Evolutionary conservation across 306 rosid species (phyloP).

Genomic region (Pyrus communis): DNA sequence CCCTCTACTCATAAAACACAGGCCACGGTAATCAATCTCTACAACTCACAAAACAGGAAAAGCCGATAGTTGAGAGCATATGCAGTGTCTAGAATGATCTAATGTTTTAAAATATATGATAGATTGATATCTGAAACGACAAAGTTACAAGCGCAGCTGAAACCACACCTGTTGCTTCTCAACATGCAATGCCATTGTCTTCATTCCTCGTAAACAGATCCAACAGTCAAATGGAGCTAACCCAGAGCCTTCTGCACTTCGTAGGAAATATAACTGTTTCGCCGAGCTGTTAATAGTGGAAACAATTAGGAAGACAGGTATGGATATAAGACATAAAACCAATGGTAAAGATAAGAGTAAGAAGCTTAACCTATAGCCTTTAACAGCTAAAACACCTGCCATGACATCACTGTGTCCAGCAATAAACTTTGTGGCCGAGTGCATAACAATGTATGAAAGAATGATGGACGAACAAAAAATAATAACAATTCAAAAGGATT

Average conservation of each 20-base stretch:
- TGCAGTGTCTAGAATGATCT: neutral
- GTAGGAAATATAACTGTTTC: conserved; percentile 75
- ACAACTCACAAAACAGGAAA: neutral
- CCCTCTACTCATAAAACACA: neutral
- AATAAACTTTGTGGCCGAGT: conserved; percentile 92
- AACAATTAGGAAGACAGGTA: conserved; percentile 1
- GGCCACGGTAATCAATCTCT: neutral
- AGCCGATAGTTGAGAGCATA: neutral
- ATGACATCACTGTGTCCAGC: conserved; percentile 83
- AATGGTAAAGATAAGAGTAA: conserved; percentile 7
- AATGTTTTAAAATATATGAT: neutral
- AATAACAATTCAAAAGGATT: neutral
- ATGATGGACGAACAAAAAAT: conserved; percentile 11
- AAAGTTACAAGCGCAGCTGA: neutral
- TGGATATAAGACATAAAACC: neutral
- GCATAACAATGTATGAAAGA: conserved; percentile 74
- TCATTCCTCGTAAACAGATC: conserved; percentile 79
- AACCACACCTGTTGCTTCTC: conserved; percentile 87
- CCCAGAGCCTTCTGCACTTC: conserved; percentile 88
- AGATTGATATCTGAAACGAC: neutral
- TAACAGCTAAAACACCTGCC: conserved; percentile 94
- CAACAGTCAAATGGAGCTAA: conserved; percentile 92
- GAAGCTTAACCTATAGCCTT: conserved; percentile 59
- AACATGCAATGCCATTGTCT: conserved; percentile 84
- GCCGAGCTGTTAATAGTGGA: conserved; percentile 49